phyloP scores from a whole-genome alignment of 148 eudicot genomes.

The Fagopyrum tataricum region DNA sequence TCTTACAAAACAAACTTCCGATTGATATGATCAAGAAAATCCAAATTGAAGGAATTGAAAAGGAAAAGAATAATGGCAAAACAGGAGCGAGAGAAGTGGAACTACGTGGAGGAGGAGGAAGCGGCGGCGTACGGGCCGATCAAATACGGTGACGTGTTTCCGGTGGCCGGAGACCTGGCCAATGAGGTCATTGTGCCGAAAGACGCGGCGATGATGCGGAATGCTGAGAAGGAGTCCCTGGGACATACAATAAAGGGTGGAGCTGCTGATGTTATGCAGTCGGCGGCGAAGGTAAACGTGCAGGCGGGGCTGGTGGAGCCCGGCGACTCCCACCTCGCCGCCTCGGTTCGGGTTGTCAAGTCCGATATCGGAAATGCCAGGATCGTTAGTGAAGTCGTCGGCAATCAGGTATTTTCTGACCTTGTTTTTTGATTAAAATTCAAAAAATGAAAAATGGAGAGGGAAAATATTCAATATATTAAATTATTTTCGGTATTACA shows the following conservation, averaged over 20 bases:
- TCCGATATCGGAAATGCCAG: not conserved
- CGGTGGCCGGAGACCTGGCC: conserved; percentile 33
- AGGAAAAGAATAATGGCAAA: not conserved
- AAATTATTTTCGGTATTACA: too few species aligned
- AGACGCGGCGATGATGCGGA: conserved; percentile 59
- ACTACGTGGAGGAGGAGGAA: not conserved
- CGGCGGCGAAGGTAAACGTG: conserved; percentile 45
- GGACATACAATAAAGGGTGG: conserved; percentile 43
- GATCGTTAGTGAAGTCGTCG: not conserved
- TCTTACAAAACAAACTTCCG: not conserved
- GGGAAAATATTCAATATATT: too few species aligned
- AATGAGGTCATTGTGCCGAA: conserved; percentile 31
- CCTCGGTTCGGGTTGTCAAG: not conserved
- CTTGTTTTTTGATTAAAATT: too few species aligned
- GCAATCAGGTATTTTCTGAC: not conserved
- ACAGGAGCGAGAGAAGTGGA: not conserved
- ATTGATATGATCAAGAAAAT: too few species aligned
- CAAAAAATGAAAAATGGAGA: too few species aligned
- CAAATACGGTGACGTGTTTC: conserved; percentile 53
- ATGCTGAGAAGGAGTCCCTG: conserved; percentile 39
- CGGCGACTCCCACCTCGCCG: conserved; percentile 20
- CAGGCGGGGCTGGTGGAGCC: conserved; percentile 25
- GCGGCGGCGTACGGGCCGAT: conserved; percentile 19
- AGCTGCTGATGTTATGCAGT: conserved; percentile 49
- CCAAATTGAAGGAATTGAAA: too few species aligned